Conservation (phyloP, 1,139 yeast genomes). For the Diutina siamensis region DNA sequence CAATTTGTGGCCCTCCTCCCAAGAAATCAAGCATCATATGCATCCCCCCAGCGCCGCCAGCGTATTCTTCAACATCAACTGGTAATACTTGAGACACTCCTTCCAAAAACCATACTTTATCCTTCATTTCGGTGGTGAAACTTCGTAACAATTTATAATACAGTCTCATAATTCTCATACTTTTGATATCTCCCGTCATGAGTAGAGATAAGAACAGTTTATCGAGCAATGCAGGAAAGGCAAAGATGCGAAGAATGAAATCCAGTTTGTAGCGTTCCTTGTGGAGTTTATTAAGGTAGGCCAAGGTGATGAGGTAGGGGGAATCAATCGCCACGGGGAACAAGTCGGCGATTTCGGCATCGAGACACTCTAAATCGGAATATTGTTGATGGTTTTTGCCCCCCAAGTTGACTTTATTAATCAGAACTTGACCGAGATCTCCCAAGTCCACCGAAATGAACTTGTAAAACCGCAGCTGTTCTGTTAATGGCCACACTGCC, state of each 20-base stretch:
- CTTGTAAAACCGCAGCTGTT: conserved; percentile 60
- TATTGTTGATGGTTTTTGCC: conserved; percentile 12
- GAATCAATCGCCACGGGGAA: conserved; percentile 78
- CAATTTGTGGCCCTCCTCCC: conserved; percentile 56
- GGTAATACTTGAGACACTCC: conserved; percentile 84
- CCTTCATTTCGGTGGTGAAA: conserved; percentile 79
- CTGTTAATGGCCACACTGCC: conserved; percentile 90
- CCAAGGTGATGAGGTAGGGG: conserved; percentile 77
- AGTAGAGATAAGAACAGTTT: conserved; percentile 62
- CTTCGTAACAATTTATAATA: conserved; percentile 73
- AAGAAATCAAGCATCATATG: conserved; percentile 82
- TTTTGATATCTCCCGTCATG: conserved; percentile 74
- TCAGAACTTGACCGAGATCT: conserved; percentile 73
- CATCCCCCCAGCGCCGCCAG: conserved; percentile 80
- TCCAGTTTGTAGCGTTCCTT: conserved; percentile 76
- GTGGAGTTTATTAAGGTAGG: conserved; percentile 75
- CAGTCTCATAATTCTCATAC: conserved; percentile 82
- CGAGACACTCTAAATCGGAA: conserved; percentile 71
- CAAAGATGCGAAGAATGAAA: conserved; percentile 77
- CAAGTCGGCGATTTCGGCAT: conserved; percentile 70
- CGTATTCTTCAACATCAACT: conserved; percentile 71
- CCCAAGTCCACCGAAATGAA: conserved; percentile 71
- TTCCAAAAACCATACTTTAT: conserved; percentile 86
- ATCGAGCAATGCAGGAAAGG: conserved; percentile 87
- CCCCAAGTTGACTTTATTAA: conserved; percentile 13